phyloP scores from a whole-genome alignment of 192 early-diverging fungal species.

The Backusella tuberculispora region DNA sequence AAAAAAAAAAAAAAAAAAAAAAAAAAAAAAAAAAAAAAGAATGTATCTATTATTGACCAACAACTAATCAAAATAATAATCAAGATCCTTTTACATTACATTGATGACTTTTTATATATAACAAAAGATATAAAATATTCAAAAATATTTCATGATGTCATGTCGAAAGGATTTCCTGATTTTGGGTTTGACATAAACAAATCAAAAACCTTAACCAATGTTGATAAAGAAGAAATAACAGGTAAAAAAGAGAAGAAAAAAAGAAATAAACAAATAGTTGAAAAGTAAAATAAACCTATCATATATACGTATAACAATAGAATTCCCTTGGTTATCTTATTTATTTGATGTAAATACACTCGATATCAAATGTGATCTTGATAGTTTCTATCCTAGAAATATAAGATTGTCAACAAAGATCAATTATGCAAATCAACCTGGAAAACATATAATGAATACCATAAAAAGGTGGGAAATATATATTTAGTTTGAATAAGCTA shows the following conservation, averaged over 20 bases:
- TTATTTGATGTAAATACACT: background rate
- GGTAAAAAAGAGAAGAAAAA: background rate
- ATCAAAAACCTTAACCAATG: background rate
- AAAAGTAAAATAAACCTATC: background rate
- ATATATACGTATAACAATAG: background rate
- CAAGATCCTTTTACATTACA: background rate
- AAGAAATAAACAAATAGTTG: background rate
- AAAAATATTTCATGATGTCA: background rate
- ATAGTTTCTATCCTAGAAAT: background rate
- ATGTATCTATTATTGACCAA: background rate
- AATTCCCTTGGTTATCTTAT: background rate
- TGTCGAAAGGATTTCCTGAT: background rate
- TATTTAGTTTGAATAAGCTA: background rate
- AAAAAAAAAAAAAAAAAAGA: background rate
- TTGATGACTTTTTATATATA: constrained; percentile 21
- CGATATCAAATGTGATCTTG: background rate
- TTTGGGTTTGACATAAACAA: constrained; percentile 1
- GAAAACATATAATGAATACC: background rate
- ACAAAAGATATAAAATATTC: background rate
- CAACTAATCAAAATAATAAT: no score
- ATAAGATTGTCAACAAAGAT: background rate
- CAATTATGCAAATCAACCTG: background rate
- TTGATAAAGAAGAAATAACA: constrained; percentile 2
- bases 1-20: no score
- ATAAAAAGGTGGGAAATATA: background rate